Percentiles rank a stretch among this genome's conserved stretches.
Conservation (phyloP, 352 stramenopile genomes). For the Saprolegnia parasitica region DNA sequence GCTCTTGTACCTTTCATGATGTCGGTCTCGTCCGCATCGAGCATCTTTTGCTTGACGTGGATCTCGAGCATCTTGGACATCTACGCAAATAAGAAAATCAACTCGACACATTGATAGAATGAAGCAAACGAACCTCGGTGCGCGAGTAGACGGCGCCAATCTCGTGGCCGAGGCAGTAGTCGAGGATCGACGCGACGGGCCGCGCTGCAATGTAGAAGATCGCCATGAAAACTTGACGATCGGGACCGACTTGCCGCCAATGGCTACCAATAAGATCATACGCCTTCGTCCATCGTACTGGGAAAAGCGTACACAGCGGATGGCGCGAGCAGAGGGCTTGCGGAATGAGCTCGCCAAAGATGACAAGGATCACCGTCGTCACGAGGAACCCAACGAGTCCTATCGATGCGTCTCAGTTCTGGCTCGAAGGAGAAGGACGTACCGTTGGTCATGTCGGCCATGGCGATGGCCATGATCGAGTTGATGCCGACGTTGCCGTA, state of each 20-base stretch:
- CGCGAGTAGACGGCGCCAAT: constrained; percentile 94
- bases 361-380: constrained; percentile 92
- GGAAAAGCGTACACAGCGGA: constrained; percentile 50
- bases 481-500: constrained; percentile 97
- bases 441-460: constrained; percentile 86
- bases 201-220: constrained; percentile 88
- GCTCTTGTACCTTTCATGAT: constrained; percentile 92
- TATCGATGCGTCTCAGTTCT: constrained; percentile 12
- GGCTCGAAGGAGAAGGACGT: constrained; percentile 15
- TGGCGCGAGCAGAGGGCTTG: constrained; percentile 92
- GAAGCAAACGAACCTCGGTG: constrained; percentile 30
- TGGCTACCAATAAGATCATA: constrained; percentile 19
- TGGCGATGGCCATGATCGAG: constrained; percentile 95
- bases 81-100: constrained; percentile 38
- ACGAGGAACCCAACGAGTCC: constrained; percentile 90
- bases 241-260: constrained; percentile 67
- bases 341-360: constrained; percentile 93
- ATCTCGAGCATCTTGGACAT: constrained; percentile 96
- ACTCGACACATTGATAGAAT: not conserved
- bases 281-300: constrained; percentile 23
- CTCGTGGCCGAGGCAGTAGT: constrained; percentile 89
- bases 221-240: constrained; percentile 91
- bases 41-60: constrained; percentile 87
- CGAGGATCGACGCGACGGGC: constrained; percentile 87
- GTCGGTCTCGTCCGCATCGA: constrained; percentile 92